Evolutionary conservation across 352 stramenopile species (phyloP).

Genomic region (Aphanomyces invadans): DNA sequence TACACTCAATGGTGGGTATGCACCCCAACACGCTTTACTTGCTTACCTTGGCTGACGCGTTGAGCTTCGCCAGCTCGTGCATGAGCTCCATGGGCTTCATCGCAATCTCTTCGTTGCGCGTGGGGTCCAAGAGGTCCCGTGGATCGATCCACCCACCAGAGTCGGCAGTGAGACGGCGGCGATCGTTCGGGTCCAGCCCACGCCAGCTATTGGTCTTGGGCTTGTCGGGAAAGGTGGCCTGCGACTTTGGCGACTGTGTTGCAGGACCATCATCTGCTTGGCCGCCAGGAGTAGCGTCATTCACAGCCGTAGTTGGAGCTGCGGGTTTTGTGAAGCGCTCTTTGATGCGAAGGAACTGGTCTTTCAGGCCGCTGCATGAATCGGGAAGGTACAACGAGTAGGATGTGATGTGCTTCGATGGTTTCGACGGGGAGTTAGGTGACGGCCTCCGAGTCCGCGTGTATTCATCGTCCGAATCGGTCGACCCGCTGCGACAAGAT

Average conservation of each 20-base stretch:
- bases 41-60: slow-evolving; percentile 19
- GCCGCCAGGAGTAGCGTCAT: no score
- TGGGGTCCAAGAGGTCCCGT: not conserved
- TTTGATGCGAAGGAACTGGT: slow-evolving; percentile 77
- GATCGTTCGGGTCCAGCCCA: not conserved
- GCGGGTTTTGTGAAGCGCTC: slow-evolving; percentile 52
- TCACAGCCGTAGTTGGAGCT: no score
- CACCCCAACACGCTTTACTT: not conserved
- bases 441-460: not conserved
- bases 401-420: not conserved
- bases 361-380: slow-evolving; percentile 55
- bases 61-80: slow-evolving; percentile 24
- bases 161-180: slow-evolving; percentile 20
- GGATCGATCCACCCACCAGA: slow-evolving; percentile 5
- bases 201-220: not conserved
- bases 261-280: no score
- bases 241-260: no score
- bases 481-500: not conserved
- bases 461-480: not conserved
- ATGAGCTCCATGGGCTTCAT: slow-evolving; percentile 26
- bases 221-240: slow-evolving; percentile 25
- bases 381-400: slow-evolving; percentile 15
- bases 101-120: slow-evolving; percentile 26
- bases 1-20: slow-evolving; percentile 22
- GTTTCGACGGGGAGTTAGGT: not conserved